Conservation (phyloP, 2,329 filamentous ascomycete genomes). For the Calonectria hongkongensis region DNA sequence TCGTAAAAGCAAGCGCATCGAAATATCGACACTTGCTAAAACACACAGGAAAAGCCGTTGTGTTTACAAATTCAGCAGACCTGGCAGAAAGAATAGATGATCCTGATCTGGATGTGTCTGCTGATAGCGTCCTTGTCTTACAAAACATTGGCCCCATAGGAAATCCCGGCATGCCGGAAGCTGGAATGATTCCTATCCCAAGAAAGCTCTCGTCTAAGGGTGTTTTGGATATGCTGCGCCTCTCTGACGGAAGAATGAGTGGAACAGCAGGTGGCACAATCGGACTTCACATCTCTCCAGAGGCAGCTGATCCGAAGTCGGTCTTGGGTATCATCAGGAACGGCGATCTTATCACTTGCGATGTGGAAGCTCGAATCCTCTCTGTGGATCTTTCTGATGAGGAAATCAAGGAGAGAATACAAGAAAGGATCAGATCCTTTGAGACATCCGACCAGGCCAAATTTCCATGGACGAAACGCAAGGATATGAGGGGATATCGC, state of each 20-base stretch:
- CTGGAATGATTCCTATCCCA: slow-evolving; percentile 78
- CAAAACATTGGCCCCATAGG: slow-evolving; percentile 93
- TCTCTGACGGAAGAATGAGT: slow-evolving; percentile 91
- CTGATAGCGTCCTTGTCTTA: slow-evolving; percentile 82
- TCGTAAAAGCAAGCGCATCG: slow-evolving; percentile 90
- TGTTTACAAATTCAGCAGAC: slow-evolving; percentile 85
- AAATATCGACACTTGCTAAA: slow-evolving; percentile 79
- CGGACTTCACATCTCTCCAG: slow-evolving; percentile 89
- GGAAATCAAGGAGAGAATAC: slow-evolving; percentile 78
- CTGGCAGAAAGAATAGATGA: slow-evolving; percentile 78
- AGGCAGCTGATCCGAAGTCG: slow-evolving; percentile 84
- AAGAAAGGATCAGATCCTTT: slow-evolving; percentile 73
- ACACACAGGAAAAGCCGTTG: slow-evolving; percentile 70
- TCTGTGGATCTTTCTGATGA: slow-evolving; percentile 77
- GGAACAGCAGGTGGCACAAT: slow-evolving; percentile 93
- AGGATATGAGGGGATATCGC: slow-evolving; percentile 71
- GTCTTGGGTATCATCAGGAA: slow-evolving; percentile 85
- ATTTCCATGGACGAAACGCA: slow-evolving; percentile 60
- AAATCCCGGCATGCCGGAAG: slow-evolving; percentile 95
- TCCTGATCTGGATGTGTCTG: slow-evolving; percentile 75
- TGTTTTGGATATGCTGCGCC: slow-evolving; percentile 85
- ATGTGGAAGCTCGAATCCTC: slow-evolving; percentile 79
- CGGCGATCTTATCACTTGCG: slow-evolving; percentile 86
- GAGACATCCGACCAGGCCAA: slow-evolving; percentile 49
- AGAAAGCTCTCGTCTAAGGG: slow-evolving; percentile 86